Conservation (phyloP, 352 stramenopile genomes). For the Phytophthora uliginosa region DNA sequence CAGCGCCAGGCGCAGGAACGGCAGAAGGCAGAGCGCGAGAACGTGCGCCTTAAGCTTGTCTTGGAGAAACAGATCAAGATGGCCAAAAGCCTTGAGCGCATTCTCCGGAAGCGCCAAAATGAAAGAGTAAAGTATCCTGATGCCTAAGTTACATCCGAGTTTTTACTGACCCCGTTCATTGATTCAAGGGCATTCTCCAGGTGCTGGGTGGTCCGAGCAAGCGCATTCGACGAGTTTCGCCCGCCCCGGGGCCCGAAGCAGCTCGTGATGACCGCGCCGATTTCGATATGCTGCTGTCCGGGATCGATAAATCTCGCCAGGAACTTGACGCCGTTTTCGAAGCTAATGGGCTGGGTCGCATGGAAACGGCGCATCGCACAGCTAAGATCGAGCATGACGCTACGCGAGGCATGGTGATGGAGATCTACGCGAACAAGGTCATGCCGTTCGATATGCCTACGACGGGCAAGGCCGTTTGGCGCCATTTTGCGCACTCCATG, state of each 20-base stretch:
- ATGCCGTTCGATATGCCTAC: conserved; percentile 47
- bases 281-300: conserved; percentile 42
- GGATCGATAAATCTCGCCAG: conserved; percentile 38
- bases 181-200: conserved; percentile 36
- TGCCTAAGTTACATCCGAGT: conserved; percentile 20
- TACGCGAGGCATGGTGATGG: conserved; percentile 45
- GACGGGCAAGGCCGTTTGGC: conserved; percentile 44
- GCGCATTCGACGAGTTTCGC: conserved; percentile 35
- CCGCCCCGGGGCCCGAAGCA: conserved; percentile 17
- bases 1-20: conserved; percentile 46
- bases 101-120: conserved; percentile 47
- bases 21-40: conserved; percentile 55
- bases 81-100: conserved; percentile 50
- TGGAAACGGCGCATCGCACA: conserved; percentile 42
- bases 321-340: conserved; percentile 48
- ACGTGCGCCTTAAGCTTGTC: conserved; percentile 53
- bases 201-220: conserved; percentile 37
- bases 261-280: conserved; percentile 34
- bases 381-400: conserved; percentile 47
- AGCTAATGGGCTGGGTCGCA: conserved; percentile 42
- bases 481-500: conserved; percentile 49
- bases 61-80: conserved; percentile 65
- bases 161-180: conserved; percentile 34
- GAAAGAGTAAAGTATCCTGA: conserved; percentile 42
- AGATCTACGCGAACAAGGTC: conserved; percentile 52